These are phyloP conservation scores for Epichloe uncinata DNA, from an alignment of 2,329 filamentous ascomycete genomes.

Conservation along the genomic window DNA sequence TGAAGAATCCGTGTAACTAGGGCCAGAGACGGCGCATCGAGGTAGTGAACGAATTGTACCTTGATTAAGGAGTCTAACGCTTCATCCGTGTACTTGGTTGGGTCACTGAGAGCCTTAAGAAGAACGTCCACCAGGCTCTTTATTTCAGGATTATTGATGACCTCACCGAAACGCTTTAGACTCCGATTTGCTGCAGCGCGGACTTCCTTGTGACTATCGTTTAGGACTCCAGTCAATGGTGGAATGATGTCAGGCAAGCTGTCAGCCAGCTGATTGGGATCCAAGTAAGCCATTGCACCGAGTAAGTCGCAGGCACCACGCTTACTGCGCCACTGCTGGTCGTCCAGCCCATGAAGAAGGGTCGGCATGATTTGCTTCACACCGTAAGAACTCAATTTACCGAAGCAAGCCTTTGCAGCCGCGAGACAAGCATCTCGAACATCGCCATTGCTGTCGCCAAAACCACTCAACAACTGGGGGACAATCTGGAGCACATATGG, in stretches of 20 bases:
- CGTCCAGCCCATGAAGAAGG: conserved; percentile 80
- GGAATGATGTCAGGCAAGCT: conserved; percentile 96
- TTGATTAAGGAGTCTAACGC: conserved; percentile 91
- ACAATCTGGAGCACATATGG: conserved; percentile 95
- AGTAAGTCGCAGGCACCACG: conserved; percentile 94
- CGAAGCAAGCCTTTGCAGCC: conserved; percentile 87
- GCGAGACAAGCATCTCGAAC: conserved; percentile 89
- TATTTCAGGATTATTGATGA: conserved; percentile 95
- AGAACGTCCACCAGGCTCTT: conserved; percentile 84
- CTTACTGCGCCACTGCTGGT: conserved; percentile 95
- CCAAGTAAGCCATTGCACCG: conserved; percentile 96
- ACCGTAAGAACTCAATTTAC: conserved; percentile 84
- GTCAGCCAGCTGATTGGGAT: conserved; percentile 83
- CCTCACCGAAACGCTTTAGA: conserved; percentile 94
- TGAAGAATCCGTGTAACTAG: conserved; percentile 92
- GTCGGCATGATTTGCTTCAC: conserved; percentile 91
- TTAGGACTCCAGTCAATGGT: conserved; percentile 82
- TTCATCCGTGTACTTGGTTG: conserved; percentile 92
- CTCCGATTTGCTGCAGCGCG: conserved; percentile 84
- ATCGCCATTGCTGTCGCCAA: conserved; percentile 77
- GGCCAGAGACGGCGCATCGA: conserved; percentile 92
- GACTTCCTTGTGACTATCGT: conserved; percentile 97
- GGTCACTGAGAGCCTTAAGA: conserved; percentile 91
- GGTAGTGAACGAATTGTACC: conserved; percentile 94
- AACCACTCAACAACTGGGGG: conserved; percentile 75